Evolutionary conservation across 768 basidiomycete species (phyloP), one percentile per base, ranked within the genome.

Genomic region (Udeniomyces megalosporus): DNA sequence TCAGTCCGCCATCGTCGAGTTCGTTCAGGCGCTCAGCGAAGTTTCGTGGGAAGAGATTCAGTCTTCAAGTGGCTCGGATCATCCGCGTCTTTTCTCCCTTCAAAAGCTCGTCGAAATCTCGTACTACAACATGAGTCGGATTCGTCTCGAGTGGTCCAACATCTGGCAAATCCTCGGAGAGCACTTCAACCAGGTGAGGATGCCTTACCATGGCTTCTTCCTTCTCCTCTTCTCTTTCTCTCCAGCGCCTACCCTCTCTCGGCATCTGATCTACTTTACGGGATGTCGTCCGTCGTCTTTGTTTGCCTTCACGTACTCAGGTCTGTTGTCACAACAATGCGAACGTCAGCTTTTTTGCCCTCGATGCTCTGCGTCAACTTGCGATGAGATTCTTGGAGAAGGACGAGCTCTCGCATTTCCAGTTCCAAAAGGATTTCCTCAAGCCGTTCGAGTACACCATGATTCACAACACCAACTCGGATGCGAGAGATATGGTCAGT

Each of bases 31-130:
- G 2, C 77, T 99, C 4, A 88, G 89, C 71, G 89, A 93, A 69
- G 87, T 99, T 42, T 99, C 95, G 44, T 96, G 93, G 93, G 90
- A 97, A 72, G 95, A 99, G 75, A 99, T 99, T 42, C 90, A 95
- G 72, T 92, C 91, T 0, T 97, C 95, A 0, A 60, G 63, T 22
- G 91, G 91, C 20, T 93, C 93, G 3, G 85, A 92, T 65, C 86
- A 90, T 71, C 93, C 95, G 1, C 83, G 95, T 28, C 77, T 96
- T 61, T 99, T 97, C 79, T 93, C 92, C 73, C 75, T 99, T 61
- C 92, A 96, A 74, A 99, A 97, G 75, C 78, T 99, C 38, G 93
- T 97, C 45, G 95, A 99, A 71, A 97, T 99, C 60, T 95, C 92
- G 10, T 99, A 99, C 74, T 99, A 99, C 76, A 99, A 99, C 75